Evolutionary conservation across 495 filamentous ascomycete genomes (phyloP), one percentile per base, ranked within the genome.

Genomic region (Podospora didyma): DNA sequence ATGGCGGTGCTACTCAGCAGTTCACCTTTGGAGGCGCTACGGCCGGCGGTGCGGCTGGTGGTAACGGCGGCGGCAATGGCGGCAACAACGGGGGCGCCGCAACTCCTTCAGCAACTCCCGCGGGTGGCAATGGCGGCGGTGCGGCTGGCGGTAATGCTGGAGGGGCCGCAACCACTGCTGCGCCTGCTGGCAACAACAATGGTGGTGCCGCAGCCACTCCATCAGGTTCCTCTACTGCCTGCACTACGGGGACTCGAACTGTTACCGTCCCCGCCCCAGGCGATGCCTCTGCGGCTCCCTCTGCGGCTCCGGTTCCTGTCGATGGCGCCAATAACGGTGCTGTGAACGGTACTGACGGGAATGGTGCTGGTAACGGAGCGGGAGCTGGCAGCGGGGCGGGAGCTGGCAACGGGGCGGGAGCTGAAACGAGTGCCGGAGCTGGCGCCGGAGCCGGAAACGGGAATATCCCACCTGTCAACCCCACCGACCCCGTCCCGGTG

Each of bases 401-500:
- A 47, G 17, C 37, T 28, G 42, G 22, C n/a, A 58, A 49, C 19
- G 9, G 53, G 23, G n/a, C n/a, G n/a, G n/a, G n/a, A n/a, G n/a
- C n/a, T n/a, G n/a, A n/a, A n/a, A n/a, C n/a, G n/a, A n/a, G n/a
- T 4, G 21, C n/a, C 17, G 49, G n/a, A 21, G 35, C 9, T 17
- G 49, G 16, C 21, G 41, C 14, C 14, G 52, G 24, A 47, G 17
- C 37, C 41, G 42, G 22, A 19, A 58, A 49, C 19, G 9, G 53
- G 23, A 52, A 51, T 34, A 71, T 71, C 35, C 65, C 63, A 12
- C 60, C 58, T 3, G 52, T 46, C 26, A 80, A 79, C 44, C 78
- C 79, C 17, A 79, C 76, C 6, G 63, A 70, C 7, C 59, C 77
- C 5, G 73, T 80, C 0, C 75, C 79, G 0, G 79, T 82, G 7